Conservation (phyloP, 352 stramenopile species). For the Phytophthora tubulina region DNA sequence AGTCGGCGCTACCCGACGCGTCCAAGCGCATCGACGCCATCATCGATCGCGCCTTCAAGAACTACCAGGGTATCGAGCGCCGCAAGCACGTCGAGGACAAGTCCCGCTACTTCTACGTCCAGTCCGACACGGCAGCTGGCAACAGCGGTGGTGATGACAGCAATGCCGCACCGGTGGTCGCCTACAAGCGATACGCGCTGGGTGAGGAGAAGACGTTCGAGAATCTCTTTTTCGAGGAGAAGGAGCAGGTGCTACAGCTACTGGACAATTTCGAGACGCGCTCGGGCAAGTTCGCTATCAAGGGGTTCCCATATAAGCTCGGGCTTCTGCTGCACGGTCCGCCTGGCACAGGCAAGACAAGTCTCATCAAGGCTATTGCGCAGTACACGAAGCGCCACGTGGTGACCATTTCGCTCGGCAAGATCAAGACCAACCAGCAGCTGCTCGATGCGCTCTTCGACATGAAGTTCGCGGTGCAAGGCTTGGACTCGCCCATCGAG, state of each 20-base stretch:
- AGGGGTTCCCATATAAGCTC: conserved; percentile 91
- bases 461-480: conserved; percentile 66
- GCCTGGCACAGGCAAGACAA: conserved; percentile 92
- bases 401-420: conserved; percentile 75
- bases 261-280: conserved; percentile 76
- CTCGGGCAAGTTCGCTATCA: conserved; percentile 88
- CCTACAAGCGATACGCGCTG: conserved; percentile 83
- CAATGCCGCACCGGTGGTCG: conserved; percentile 17
- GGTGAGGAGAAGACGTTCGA: conserved; percentile 90
- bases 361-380: conserved; percentile 90
- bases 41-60: conserved; percentile 46
- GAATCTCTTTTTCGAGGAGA: conserved; percentile 91
- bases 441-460: conserved; percentile 87
- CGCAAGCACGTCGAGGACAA: conserved; percentile 50
- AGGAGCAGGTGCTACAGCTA: conserved; percentile 69
- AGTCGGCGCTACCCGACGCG: conserved; percentile 31
- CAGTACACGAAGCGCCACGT: conserved; percentile 83
- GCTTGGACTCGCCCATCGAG: conserved; percentile 69
- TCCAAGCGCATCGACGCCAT: conserved; percentile 52
- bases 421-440: conserved; percentile 87
- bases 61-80: conserved; percentile 48
- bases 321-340: conserved; percentile 89
- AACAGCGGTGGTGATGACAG: conserved; percentile 15
- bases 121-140: conserved; percentile 23
- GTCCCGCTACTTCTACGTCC: conserved; percentile 55